Conservation (phyloP, 2,329 filamentous ascomycete species). For the Cladophialophora bantiana region DNA sequence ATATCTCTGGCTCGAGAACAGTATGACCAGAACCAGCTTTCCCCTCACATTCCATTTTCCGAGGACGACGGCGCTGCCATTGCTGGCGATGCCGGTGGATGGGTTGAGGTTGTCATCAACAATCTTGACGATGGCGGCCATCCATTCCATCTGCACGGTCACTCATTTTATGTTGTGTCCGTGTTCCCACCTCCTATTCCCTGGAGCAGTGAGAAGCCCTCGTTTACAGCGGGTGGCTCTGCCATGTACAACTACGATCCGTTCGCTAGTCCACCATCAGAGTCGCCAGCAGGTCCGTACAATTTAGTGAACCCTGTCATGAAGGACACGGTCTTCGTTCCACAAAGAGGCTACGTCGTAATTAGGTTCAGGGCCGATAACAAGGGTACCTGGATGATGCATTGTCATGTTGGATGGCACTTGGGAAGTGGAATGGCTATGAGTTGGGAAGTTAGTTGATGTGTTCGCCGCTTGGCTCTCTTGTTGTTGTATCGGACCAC, state of each 20-base stretch:
- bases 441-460: conserved; percentile 43
- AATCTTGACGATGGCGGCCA: conserved; percentile 50
- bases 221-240: conserved; percentile 11
- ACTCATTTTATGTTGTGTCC: conserved; percentile 58
- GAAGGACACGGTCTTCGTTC: conserved; percentile 29
- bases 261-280: conserved; percentile 11
- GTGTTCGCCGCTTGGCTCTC: background rate
- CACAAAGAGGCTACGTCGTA: conserved; percentile 26
- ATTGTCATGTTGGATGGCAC: conserved; percentile 50
- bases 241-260: conserved; percentile 25
- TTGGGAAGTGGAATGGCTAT: conserved; percentile 55
- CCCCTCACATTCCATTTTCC: conserved; percentile 25
- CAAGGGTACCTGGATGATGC: conserved; percentile 47
- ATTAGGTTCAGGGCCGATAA: conserved; percentile 48
- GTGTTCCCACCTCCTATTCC: conserved; percentile 18
- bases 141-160: conserved; percentile 61
- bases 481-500: background rate
- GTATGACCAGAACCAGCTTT: conserved; percentile 55
- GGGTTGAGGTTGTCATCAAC: conserved; percentile 52
- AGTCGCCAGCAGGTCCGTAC: conserved; percentile 24
- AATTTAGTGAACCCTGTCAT: conserved; percentile 19
- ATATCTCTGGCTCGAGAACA: conserved; percentile 45
- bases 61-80: background rate
- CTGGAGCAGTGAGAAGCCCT: conserved; percentile 37
- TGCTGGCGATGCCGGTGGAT: conserved; percentile 38